A percentile compares a stretch with the other conserved stretches of the same genome.
phyloP scores from a whole-genome alignment of 1,284 basidiomycete species.

The Pholiota adiposa region DNA sequence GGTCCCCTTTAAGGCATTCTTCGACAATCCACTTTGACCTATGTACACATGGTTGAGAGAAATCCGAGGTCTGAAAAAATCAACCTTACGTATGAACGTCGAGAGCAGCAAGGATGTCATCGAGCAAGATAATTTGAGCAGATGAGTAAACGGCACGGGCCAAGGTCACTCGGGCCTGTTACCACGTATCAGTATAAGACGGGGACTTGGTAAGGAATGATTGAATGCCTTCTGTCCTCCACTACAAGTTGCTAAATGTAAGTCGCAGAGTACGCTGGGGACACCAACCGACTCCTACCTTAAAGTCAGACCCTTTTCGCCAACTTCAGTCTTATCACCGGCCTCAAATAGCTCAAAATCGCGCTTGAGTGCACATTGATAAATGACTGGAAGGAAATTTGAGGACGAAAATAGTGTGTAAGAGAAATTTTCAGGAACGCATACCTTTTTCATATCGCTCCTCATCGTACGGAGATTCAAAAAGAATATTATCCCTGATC shows the following conservation, averaged over 20 bases:
- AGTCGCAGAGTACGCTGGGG: background rate
- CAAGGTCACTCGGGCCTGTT: slow-evolving; percentile 68
- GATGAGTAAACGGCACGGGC: slow-evolving; percentile 73
- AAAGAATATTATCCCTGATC: slow-evolving; percentile 80
- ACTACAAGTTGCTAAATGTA: slow-evolving; percentile 33
- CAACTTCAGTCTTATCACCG: slow-evolving; percentile 75
- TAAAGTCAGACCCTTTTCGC: slow-evolving; percentile 62
- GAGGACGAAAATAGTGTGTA: slow-evolving; percentile 19
- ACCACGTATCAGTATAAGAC: background rate
- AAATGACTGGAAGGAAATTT: slow-evolving; percentile 44
- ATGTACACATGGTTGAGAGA: slow-evolving; percentile 54
- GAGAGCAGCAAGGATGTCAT: slow-evolving; percentile 64
- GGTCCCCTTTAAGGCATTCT: slow-evolving; percentile 70
- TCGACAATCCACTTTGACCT: slow-evolving; percentile 79
- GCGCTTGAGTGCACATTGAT: slow-evolving; percentile 64
- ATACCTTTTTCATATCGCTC: slow-evolving; percentile 64
- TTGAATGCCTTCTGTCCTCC: slow-evolving; percentile 69
- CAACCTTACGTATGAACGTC: slow-evolving; percentile 43
- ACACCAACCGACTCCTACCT: slow-evolving; percentile 36
- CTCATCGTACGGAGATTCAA: slow-evolving; percentile 76
- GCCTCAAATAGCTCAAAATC: slow-evolving; percentile 71
- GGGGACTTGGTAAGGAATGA: too few relatives aligned
- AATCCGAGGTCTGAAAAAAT: slow-evolving; percentile 22
- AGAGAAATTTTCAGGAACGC: slow-evolving; percentile 38
- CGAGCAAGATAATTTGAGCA: slow-evolving; percentile 64